phyloP scores from a whole-genome alignment of 1,139 yeast species.

The Geotrichum fermentans region DNA sequence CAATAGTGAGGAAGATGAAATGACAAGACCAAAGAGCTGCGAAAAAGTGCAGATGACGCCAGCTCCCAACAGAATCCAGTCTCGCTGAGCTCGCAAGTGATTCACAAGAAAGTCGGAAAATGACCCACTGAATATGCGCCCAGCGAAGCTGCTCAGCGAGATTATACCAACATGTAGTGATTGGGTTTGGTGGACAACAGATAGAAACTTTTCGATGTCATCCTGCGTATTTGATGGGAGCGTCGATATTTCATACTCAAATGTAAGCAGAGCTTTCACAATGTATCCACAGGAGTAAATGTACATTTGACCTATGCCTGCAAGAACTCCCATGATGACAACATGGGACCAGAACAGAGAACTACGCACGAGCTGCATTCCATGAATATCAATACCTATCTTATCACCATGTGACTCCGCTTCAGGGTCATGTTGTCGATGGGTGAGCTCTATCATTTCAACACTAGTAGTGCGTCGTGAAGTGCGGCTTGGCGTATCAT shows the following conservation, averaged over 20 bases:
- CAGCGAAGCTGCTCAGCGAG: conserved; percentile 62
- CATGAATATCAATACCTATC: conserved; percentile 26
- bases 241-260: conserved; percentile 5
- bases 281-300: conserved; percentile 71
- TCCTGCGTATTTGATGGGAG: conserved; percentile 16
- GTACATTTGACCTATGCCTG: conserved; percentile 75
- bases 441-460: conserved; percentile 5
- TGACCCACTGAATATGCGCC: conserved; percentile 65
- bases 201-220: conserved; percentile 18
- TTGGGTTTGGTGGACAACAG: conserved; percentile 44
- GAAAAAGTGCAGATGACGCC: conserved; percentile 37
- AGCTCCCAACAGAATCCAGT: conserved; percentile 62
- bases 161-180: conserved; percentile 69
- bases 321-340: conserved; percentile 54
- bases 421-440: conserved; percentile 10
- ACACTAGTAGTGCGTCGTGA: conserved; percentile 12
- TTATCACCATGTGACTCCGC: conserved; percentile 17
- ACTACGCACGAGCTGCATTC: conserved; percentile 28
- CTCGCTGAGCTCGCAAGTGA: conserved; percentile 51
- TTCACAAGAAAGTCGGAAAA: conserved; percentile 57
- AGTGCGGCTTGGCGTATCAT: conserved; percentile 1
- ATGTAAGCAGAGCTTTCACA: conserved; percentile 48
- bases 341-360: conserved; percentile 39
- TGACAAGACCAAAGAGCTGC: conserved; percentile 35
- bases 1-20: conserved; percentile 39